Percentiles rank a stretch among this genome's conserved stretches.
Conservation (phyloP, 495 filamentous ascomycete genomes). For the Penicillium malachiteum region DNA sequence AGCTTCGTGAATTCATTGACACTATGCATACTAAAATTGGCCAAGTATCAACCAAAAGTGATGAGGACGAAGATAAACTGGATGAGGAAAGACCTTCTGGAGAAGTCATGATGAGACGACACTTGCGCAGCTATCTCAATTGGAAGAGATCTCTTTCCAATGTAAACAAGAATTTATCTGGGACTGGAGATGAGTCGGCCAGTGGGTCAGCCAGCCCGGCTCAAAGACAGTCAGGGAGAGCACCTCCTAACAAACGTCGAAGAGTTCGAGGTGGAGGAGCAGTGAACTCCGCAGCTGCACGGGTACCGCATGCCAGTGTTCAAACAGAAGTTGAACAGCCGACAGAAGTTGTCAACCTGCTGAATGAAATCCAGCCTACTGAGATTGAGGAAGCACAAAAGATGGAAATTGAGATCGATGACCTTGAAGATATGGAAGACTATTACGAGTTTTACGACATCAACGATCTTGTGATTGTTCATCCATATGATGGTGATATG, state of each 20-base stretch:
- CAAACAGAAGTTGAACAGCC: constrained; percentile 79
- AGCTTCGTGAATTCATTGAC: constrained; percentile 87
- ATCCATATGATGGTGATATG: constrained; percentile 92
- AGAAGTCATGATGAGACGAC: constrained; percentile 82
- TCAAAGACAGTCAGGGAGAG: constrained; percentile 51
- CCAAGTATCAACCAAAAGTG: constrained; percentile 14
- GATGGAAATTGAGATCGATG: constrained; percentile 75
- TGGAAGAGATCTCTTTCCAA: constrained; percentile 92
- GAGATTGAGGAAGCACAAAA: constrained; percentile 63
- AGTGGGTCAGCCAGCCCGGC: constrained; percentile 23
- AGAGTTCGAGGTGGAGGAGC: constrained; percentile 80
- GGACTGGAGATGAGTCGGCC: constrained; percentile 11
- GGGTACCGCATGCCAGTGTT: constrained; percentile 65
- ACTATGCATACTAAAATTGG: constrained; percentile 77
- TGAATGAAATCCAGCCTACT: constrained; percentile 66
- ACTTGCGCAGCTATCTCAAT: constrained; percentile 80
- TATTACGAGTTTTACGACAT: constrained; percentile 93
- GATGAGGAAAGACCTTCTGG: constrained; percentile 63
- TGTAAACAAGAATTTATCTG: constrained; percentile 71
- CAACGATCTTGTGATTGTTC: constrained; percentile 82
- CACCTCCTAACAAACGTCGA: constrained; percentile 83
- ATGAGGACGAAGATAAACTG: constrained; percentile 33
- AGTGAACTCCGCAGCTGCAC: constrained; percentile 51
- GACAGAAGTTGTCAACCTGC: constrained; percentile 64
- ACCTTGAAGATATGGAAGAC: constrained; percentile 85